Conservation (phyloP, 2,329 filamentous ascomycete species). For the Penicillium expansum region DNA sequence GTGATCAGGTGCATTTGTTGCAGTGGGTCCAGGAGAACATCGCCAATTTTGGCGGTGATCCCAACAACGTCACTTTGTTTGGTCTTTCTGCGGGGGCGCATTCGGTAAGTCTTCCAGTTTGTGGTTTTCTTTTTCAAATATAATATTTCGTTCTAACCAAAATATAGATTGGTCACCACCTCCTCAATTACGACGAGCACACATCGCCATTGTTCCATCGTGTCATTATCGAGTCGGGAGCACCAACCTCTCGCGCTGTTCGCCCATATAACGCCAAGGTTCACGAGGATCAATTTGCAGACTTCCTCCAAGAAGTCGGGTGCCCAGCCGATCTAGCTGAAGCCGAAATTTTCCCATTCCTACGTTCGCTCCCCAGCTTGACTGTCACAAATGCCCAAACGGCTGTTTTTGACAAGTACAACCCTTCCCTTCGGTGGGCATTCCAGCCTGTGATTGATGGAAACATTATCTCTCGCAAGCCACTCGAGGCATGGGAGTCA, state of each 20-base stretch:
- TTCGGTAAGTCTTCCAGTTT: constrained; percentile 29
- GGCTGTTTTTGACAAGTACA: constrained; percentile 47
- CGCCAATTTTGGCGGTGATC: constrained; percentile 24
- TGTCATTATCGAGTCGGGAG: constrained; percentile 49
- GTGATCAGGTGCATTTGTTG: constrained; percentile 38
- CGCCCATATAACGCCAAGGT: constrained; percentile 42
- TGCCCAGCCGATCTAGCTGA: constrained; percentile 30
- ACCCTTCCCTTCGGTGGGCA: constrained; percentile 51
- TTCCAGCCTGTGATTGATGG: constrained; percentile 70
- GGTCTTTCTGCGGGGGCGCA: constrained; percentile 48
- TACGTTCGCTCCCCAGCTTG: constrained; percentile 41
- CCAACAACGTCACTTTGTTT: constrained; percentile 37
- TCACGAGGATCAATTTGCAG: constrained; percentile 47
- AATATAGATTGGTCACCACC: constrained; percentile 64
- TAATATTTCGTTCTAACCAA: not conserved
- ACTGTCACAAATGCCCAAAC: constrained; percentile 42
- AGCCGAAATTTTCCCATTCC: constrained; percentile 40
- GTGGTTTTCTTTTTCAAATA: too few relatives aligned
- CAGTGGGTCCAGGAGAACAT: constrained; percentile 29
- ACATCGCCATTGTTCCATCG: constrained; percentile 43
- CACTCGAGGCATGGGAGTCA: constrained; percentile 58
- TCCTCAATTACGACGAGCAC: constrained; percentile 50
- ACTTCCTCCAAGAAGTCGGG: constrained; percentile 40
- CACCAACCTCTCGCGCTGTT: constrained; percentile 48
- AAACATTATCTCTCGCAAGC: constrained; percentile 56